Conservation (phyloP, 108 stramenopile species). For the Conticribra guillardii region DNA sequence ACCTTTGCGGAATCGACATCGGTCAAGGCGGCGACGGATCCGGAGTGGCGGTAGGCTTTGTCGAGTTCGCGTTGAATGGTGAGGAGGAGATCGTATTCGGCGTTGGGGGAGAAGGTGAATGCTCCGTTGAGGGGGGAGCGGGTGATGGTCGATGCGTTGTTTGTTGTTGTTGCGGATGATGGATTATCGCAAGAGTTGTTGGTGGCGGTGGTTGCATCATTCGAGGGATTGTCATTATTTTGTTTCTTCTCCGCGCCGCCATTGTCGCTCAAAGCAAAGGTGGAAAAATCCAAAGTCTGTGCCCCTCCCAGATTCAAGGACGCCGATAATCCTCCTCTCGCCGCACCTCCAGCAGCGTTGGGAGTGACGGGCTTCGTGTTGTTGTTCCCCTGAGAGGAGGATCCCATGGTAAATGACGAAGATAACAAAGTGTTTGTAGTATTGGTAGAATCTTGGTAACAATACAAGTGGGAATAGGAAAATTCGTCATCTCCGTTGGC, state of each 20-base stretch:
- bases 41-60: constrained; percentile 3
- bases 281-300: no score
- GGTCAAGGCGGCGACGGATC: neutral
- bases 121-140: constrained; percentile 48
- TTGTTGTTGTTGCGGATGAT: no score
- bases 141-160: constrained; percentile 15
- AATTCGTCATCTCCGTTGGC: constrained; percentile 18
- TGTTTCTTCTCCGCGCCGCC: no score
- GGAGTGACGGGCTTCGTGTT: no score
- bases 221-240: no score
- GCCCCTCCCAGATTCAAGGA: no score
- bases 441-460: neutral
- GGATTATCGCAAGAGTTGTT: neutral
- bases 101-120: constrained; percentile 49
- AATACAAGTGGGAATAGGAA: constrained; percentile 20
- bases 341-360: no score
- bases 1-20: constrained; percentile 14
- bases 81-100: constrained; percentile 57
- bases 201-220: neutral
- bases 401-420: neutral
- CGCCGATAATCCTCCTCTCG: no score
- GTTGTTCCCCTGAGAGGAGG: neutral
- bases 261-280: no score
- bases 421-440: neutral
- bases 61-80: constrained; percentile 59